These are phyloP conservation scores for Aspergillus ibericus DNA, from an alignment of 2,329 filamentous ascomycete genomes.

Conservation along the genomic window DNA sequence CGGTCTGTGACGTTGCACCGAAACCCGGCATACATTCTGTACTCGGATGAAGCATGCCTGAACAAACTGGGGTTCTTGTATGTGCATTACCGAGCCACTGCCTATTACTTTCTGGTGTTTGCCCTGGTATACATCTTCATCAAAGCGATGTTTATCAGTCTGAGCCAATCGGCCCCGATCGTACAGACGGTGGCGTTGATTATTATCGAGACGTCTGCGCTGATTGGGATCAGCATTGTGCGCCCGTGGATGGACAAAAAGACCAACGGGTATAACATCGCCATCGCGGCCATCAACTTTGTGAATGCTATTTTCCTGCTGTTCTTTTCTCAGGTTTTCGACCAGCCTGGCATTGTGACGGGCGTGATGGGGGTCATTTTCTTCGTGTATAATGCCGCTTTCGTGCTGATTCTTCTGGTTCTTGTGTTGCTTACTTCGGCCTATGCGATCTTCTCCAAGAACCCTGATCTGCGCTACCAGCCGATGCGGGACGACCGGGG, in stretches of 20 bases:
- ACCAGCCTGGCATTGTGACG: slow-evolving; percentile 75
- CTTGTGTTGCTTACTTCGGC: slow-evolving; percentile 74
- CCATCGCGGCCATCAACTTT: slow-evolving; percentile 86
- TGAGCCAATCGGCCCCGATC: slow-evolving; percentile 68
- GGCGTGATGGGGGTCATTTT: slow-evolving; percentile 86
- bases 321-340: slow-evolving; percentile 83
- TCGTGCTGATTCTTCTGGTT: slow-evolving; percentile 76
- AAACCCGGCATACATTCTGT: slow-evolving; percentile 93
- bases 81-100: slow-evolving; percentile 90
- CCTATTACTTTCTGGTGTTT: slow-evolving; percentile 90
- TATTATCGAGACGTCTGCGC: slow-evolving; percentile 73
- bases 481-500: slow-evolving; percentile 93
- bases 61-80: slow-evolving; percentile 99
- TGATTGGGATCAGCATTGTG: slow-evolving; percentile 76
- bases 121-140: slow-evolving; percentile 72
- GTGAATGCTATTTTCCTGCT: slow-evolving; percentile 84
- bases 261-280: slow-evolving; percentile 93
- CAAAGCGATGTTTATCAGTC: slow-evolving; percentile 84
- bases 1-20: slow-evolving; percentile 86
- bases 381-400: slow-evolving; percentile 82
- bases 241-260: slow-evolving; percentile 98
- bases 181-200: slow-evolving; percentile 80
- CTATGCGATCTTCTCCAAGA: slow-evolving; percentile 83
- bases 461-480: slow-evolving; percentile 90
- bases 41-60: slow-evolving; percentile 83